Evolutionary conservation across 768 basidiomycete genomes (phyloP).

Genomic region (Rhodosporidiobolus odoratus): DNA sequence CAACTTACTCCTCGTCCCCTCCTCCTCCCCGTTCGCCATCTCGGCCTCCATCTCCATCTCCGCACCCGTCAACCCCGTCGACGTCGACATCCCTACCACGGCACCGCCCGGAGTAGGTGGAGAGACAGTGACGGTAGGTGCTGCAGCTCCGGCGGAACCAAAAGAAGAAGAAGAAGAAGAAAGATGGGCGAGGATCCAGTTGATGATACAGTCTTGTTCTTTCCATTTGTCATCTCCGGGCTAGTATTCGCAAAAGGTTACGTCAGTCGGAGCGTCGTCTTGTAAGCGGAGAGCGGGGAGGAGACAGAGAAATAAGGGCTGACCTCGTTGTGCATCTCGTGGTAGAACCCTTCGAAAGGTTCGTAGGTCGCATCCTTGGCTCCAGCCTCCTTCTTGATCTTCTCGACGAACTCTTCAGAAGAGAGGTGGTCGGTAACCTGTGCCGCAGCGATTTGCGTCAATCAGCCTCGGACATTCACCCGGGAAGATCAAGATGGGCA

Average conservation of each 20-base stretch:
- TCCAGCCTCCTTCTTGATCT: constrained; percentile 14
- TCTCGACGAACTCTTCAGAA: constrained; percentile 26
- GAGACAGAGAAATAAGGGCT: not conserved
- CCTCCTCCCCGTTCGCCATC: too few species aligned
- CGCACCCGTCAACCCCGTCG: too few species aligned
- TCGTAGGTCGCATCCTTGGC: constrained; percentile 18
- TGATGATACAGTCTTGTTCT: constrained; percentile 18
- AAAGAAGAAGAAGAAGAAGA: not conserved
- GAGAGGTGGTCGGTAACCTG: constrained; percentile 24
- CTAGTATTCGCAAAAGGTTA: not conserved
- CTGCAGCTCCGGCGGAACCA: too few species aligned
- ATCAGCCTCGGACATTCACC: not conserved
- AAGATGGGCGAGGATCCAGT: constrained; percentile 27
- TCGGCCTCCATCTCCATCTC: too few species aligned
- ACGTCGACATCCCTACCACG: too few species aligned
- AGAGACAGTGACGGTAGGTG: too few species aligned
- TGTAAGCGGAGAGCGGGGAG: too few species aligned
- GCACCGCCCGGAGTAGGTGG: too few species aligned
- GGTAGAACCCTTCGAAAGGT: constrained; percentile 26
- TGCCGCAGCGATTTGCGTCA: not conserved
- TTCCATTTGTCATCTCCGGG: constrained; percentile 35
- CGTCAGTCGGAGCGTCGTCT: not conserved
- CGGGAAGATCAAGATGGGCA: not conserved
- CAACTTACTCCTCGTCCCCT: too few species aligned
- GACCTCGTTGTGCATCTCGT: constrained; percentile 40